phyloP scores from a whole-genome alignment of 2,329 filamentous ascomycete genomes.

The Chrysosporium queenslandicum region DNA sequence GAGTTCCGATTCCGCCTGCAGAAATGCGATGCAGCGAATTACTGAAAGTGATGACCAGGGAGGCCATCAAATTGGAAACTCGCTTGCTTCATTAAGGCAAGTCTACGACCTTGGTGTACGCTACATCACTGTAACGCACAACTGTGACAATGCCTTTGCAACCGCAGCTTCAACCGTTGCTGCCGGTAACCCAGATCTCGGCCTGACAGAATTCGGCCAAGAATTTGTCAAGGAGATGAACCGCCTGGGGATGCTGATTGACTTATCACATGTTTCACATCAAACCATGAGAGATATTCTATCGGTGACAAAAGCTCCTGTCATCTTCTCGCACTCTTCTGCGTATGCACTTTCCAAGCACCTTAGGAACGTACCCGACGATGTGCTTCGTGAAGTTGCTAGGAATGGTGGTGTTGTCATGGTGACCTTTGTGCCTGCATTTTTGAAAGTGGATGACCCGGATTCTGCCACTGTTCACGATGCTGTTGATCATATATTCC shows the following conservation, averaged over 20 bases:
- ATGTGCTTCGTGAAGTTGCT: constrained; percentile 30
- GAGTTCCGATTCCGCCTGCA: background rate
- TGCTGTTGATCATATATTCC: constrained; percentile 33
- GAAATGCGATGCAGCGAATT: background rate
- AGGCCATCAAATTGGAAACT: constrained; percentile 23
- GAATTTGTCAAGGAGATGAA: constrained; percentile 24
- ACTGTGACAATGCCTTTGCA: constrained; percentile 25
- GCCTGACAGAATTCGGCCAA: constrained; percentile 21
- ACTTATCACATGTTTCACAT: constrained; percentile 23
- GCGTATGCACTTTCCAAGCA: constrained; percentile 23
- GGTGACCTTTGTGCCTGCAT: constrained; percentile 32
- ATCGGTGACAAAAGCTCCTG: constrained; percentile 19
- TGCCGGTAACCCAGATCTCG: constrained; percentile 18
- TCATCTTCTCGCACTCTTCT: constrained; percentile 23
- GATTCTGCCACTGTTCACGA: constrained; percentile 27
- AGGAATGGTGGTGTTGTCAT: constrained; percentile 36
- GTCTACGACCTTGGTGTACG: constrained; percentile 19
- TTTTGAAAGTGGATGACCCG: constrained; percentile 24
- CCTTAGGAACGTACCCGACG: constrained; percentile 36
- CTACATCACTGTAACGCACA: constrained; percentile 23
- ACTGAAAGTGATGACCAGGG: constrained; percentile 17
- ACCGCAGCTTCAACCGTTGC: constrained; percentile 20
- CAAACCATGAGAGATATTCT: constrained; percentile 22
- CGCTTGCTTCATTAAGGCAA: constrained; percentile 17
- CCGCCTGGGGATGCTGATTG: constrained; percentile 24